These are phyloP conservation scores for Arctium lappa DNA, from an alignment of 129 eudicot species.

Conservation along the genomic window DNA sequence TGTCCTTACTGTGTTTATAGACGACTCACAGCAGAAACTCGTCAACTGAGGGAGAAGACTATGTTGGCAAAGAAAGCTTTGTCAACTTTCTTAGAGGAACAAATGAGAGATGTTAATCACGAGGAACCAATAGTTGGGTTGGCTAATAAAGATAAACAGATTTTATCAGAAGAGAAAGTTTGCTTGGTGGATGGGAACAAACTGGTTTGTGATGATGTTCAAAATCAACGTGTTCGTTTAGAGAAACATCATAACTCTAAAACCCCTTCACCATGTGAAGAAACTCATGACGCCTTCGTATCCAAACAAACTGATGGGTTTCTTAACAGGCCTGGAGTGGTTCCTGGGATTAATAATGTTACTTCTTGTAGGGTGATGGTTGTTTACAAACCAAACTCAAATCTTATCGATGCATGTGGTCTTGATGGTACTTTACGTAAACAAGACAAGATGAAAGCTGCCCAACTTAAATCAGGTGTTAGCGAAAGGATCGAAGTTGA, in stretches of 20 bases:
- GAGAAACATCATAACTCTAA: constrained; percentile 11
- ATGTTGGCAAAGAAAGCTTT: constrained; percentile 42
- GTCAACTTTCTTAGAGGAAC: constrained; percentile 39
- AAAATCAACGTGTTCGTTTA: constrained; percentile 1
- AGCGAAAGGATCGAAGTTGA: constrained; percentile 13
- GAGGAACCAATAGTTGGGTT: constrained; percentile 10
- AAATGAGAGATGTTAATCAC: constrained; percentile 8
- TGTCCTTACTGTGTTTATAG: constrained; percentile 68
- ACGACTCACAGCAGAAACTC: constrained; percentile 20
- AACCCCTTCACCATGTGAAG: constrained; percentile 12
- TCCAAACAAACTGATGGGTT: constrained; percentile 11
- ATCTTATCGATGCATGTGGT: constrained; percentile 9
- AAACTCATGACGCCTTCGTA: constrained; percentile 5
- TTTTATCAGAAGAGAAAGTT: constrained; percentile 13
- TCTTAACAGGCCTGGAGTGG: background rate
- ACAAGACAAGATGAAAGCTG: constrained; percentile 7
- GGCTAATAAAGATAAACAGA: constrained; percentile 10
- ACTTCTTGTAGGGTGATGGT: constrained; percentile 21
- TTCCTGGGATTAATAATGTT: background rate
- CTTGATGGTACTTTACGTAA: background rate
- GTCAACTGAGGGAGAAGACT: constrained; percentile 34
- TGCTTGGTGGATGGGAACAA: background rate
- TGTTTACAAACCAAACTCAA: constrained; percentile 16
- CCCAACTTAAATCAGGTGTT: constrained; percentile 3
- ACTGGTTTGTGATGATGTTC: background rate